Evolutionary conservation across 805 yeast genomes (phyloP), one percentile per base, ranked within the genome.

Genomic region (Suhomyces canberraensis): DNA sequence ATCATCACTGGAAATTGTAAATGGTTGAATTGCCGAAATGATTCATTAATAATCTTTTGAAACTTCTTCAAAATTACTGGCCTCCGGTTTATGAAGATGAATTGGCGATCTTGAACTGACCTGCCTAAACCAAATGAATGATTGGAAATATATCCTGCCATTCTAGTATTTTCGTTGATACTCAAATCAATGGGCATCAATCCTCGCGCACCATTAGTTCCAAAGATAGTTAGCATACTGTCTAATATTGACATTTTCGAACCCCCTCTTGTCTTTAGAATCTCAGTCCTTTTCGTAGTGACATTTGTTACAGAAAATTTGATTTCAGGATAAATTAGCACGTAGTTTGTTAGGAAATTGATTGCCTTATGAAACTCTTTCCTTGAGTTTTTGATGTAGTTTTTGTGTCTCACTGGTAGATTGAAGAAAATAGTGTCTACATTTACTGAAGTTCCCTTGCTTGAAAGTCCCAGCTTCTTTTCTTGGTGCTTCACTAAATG

Each of bases 331-430:
- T 71, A 64, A 5, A 85, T 76, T 3, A 93, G 48, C 11, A 87
- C 73, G 61, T 89, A 86, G 27, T 75, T 75, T 47, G 79, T 93
- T 2, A 93, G 47, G 27, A 83, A 50, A 0, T 64, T 53, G 3
- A 91, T 51, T n/a, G 86, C 70, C 50, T 81, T 84, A 31, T 78
- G 69, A 60, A 81, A 88, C 53, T 89, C 96, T 39, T 80, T 71
- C 51, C 78, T 85, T 25, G 64, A 51, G 46, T 84, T 81, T 51
- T 79, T 85, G 14, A 66, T 70, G 33, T 90, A 73, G 45, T 85
- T 89, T 50, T 79, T 82, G 33, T 78, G 69, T 41, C 99, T 68
- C 6, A 95, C 98, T 0, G 98, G 98, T 36, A 90, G 59, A 34
- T 64, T 71, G 8, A 71, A 57, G 52, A 93, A 93, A 8, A 93